Percentiles rank a stretch among this genome's conserved stretches.
Evolutionary conservation across 1,284 basidiomycete genomes (phyloP).

Genomic region (Ceratobasidium papillatum): DNA sequence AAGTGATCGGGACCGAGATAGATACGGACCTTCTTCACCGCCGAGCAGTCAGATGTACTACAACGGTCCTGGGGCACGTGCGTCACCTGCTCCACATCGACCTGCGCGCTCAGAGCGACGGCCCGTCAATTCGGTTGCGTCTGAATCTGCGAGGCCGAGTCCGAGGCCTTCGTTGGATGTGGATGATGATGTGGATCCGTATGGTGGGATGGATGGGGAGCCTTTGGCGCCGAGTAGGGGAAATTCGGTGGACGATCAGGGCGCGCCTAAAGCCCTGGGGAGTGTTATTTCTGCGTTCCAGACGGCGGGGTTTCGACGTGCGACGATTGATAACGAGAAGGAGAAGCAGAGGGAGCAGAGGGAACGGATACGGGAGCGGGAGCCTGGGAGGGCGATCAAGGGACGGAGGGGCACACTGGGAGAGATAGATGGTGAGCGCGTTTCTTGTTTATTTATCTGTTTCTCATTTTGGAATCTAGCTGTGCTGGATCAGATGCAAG

Average conservation of each 20-base stretch:
- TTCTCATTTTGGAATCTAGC: constrained; percentile 56
- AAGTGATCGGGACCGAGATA: constrained; percentile 7
- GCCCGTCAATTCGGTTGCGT: constrained; percentile 44
- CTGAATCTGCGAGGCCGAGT: neutral
- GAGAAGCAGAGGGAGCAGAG: constrained; percentile 68
- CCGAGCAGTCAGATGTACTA: constrained; percentile 28
- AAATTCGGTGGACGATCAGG: constrained; percentile 43
- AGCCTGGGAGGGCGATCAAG: constrained; percentile 56
- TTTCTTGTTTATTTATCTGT: neutral
- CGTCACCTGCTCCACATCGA: constrained; percentile 38
- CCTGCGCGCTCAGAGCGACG: constrained; percentile 47
- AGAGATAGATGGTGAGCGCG: constrained; percentile 52
- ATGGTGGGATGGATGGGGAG: constrained; percentile 53
- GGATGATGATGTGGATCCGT: constrained; percentile 47
- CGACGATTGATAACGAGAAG: constrained; percentile 54
- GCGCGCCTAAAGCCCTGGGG: constrained; percentile 25
- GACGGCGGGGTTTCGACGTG: constrained; percentile 53
- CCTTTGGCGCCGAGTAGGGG: constrained; percentile 46
- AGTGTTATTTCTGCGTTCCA: constrained; percentile 65
- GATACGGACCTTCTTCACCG: constrained; percentile 29
- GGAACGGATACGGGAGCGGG: constrained; percentile 70
- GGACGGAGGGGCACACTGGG: constrained; percentile 44
- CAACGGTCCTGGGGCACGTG: neutral
- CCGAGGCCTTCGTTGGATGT: constrained; percentile 21
- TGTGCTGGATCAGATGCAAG: constrained; percentile 83